Conservation (phyloP, 345 rosid genomes). For the Reutealis trisperma region DNA sequence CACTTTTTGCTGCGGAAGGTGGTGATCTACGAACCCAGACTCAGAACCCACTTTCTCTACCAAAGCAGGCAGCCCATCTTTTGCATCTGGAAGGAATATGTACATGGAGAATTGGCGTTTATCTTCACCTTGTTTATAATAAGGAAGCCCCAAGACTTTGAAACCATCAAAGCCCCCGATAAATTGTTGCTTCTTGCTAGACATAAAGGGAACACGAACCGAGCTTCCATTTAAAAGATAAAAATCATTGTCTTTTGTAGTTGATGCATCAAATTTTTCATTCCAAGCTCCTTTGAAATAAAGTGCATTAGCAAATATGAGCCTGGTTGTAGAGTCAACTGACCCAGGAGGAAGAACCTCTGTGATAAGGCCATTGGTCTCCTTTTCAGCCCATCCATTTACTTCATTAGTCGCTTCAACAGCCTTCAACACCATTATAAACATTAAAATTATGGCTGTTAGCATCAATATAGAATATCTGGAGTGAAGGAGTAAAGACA, state of each 20-base stretch:
- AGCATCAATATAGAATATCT: not conserved
- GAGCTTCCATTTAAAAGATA: constrained; percentile 54
- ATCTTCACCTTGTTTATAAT: constrained; percentile 74
- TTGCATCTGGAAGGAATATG: constrained; percentile 66
- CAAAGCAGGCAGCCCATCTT: constrained; percentile 55
- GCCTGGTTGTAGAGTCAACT: constrained; percentile 50
- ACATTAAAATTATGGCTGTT: not conserved
- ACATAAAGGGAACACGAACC: constrained; percentile 71
- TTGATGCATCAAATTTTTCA: constrained; percentile 56
- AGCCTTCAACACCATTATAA: constrained; percentile 46
- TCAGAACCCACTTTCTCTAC: constrained; percentile 46
- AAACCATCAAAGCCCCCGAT: constrained; percentile 53
- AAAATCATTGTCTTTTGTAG: constrained; percentile 61
- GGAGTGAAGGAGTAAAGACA: not conserved
- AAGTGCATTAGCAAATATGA: constrained; percentile 73
- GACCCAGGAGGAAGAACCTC: constrained; percentile 72
- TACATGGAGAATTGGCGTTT: constrained; percentile 68
- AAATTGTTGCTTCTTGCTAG: constrained; percentile 61
- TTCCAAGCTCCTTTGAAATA: constrained; percentile 86
- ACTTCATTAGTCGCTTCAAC: constrained; percentile 61
- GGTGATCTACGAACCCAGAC: constrained; percentile 50
- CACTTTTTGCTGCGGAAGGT: constrained; percentile 42
- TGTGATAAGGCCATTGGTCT: constrained; percentile 69
- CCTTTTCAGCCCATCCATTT: constrained; percentile 74
- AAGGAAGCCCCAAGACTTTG: constrained; percentile 75